phyloP scores from a whole-genome alignment of 2,329 filamentous ascomycete species.

The Aspergillus thermomutatus region DNA sequence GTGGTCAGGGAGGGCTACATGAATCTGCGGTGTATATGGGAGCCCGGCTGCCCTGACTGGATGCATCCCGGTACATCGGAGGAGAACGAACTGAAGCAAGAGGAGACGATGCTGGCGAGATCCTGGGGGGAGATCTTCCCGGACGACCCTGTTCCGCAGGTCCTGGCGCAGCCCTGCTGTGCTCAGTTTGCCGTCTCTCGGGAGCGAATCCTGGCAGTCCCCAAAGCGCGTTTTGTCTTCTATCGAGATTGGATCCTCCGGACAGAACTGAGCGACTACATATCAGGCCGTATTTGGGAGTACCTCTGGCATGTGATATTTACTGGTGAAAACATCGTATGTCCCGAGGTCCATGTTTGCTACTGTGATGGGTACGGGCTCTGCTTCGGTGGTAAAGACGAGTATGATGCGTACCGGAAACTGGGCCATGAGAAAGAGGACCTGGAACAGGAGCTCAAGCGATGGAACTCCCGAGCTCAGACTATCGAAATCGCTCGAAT shows the following conservation, averaged over 20 bases:
- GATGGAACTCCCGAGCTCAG: conserved; percentile 41
- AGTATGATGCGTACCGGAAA: conserved; percentile 49
- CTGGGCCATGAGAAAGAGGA: conserved; percentile 43
- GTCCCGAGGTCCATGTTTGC: conserved; percentile 53
- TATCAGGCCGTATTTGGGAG: conserved; percentile 60
- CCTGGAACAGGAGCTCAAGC: conserved; percentile 33
- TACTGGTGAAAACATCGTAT: conserved; percentile 45
- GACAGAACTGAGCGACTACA: conserved; percentile 54
- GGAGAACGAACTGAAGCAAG: conserved; percentile 43
- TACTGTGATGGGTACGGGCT: conserved; percentile 63
- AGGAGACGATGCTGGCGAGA: conserved; percentile 45
- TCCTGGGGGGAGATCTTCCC: conserved; percentile 50
- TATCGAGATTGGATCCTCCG: conserved; percentile 60
- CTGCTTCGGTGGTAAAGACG: conserved; percentile 54
- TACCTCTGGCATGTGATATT: conserved; percentile 65
- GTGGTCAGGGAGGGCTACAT: conserved; percentile 56
- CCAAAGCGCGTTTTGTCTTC: conserved; percentile 52
- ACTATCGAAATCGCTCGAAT: conserved; percentile 25
- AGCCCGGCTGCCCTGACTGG: conserved; percentile 58
- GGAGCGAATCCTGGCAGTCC: conserved; percentile 54
- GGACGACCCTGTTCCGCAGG: conserved; percentile 40
- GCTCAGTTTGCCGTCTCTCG: conserved; percentile 61
- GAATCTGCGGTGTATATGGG: conserved; percentile 58
- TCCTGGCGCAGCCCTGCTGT: conserved; percentile 61
- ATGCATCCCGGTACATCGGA: conserved; percentile 47